phyloP scores from a whole-genome alignment of 192 early-diverging fungal genomes.

The Mortierella antarctica region DNA sequence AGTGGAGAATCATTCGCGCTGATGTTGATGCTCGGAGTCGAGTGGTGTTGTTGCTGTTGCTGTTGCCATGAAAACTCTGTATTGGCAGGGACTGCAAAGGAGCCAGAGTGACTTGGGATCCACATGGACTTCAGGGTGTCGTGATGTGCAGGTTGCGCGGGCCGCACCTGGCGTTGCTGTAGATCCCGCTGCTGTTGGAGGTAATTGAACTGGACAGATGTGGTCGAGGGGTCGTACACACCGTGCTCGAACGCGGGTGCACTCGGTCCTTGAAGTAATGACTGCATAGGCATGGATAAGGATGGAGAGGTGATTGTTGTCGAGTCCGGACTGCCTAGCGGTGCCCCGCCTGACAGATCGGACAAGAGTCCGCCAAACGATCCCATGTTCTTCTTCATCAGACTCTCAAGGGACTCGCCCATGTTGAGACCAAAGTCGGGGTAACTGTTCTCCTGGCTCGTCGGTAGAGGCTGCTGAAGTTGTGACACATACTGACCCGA shows the following conservation, averaged over 20 bases:
- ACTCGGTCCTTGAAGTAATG: background rate
- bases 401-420: constrained; percentile 24
- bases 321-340: background rate
- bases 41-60: constrained; percentile 15
- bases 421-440: constrained; percentile 15
- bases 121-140: constrained; percentile 26
- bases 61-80: constrained; percentile 8
- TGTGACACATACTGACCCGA: background rate
- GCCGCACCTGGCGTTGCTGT: constrained; percentile 9
- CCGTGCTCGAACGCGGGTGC: background rate
- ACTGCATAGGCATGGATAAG: background rate
- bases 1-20: constrained; percentile 31
- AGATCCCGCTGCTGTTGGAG: constrained; percentile 16
- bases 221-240: background rate
- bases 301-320: background rate
- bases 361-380: constrained; percentile 5
- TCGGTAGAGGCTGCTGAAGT: background rate
- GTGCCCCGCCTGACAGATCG: background rate
- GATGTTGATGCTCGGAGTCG: constrained; percentile 39
- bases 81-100: constrained; percentile 20
- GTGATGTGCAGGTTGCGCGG: background rate
- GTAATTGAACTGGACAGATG: constrained; percentile 9
- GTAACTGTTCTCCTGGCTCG: background rate
- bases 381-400: constrained; percentile 46
- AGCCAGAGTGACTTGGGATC: constrained; percentile 28